phyloP scores from a whole-genome alignment of 2,329 filamentous ascomycete genomes.

The Huntiella bhutanensis region DNA sequence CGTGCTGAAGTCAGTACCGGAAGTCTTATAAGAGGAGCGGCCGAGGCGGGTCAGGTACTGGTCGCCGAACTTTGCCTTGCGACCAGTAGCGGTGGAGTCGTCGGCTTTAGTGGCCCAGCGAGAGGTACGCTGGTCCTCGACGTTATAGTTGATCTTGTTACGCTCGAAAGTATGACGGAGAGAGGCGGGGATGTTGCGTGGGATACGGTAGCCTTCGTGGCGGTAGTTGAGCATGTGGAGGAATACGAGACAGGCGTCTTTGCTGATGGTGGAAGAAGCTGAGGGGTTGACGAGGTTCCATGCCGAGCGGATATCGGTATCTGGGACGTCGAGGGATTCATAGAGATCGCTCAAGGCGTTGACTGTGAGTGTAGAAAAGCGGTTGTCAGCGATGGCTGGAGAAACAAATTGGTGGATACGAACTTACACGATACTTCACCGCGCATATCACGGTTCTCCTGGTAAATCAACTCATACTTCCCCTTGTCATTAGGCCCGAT shows the following conservation, averaged over 20 bases:
- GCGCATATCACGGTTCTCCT: slow-evolving; percentile 70
- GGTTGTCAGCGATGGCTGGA: background rate
- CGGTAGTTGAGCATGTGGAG: slow-evolving; percentile 92
- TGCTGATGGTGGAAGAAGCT: slow-evolving; percentile 64
- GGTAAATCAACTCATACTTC: slow-evolving; percentile 97
- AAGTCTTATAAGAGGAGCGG: slow-evolving; percentile 58
- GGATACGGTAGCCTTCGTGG: slow-evolving; percentile 88
- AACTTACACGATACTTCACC: slow-evolving; percentile 62
- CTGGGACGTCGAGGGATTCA: slow-evolving; percentile 53
- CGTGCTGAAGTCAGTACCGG: slow-evolving; percentile 76
- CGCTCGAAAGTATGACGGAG: slow-evolving; percentile 82
- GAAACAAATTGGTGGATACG: background rate
- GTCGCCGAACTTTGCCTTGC: slow-evolving; percentile 94
- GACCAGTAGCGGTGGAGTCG: slow-evolving; percentile 64
- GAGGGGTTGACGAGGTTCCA: slow-evolving; percentile 98
- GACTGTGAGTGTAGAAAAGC: slow-evolving; percentile 29
- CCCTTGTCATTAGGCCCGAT: slow-evolving; percentile 81
- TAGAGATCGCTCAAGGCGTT: slow-evolving; percentile 67
- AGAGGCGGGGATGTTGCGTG: slow-evolving; percentile 77
- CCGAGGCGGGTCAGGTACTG: slow-evolving; percentile 86
- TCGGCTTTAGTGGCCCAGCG: slow-evolving; percentile 66
- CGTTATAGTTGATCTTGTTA: slow-evolving; percentile 89
- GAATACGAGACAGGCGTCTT: slow-evolving; percentile 87
- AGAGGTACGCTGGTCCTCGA: slow-evolving; percentile 57
- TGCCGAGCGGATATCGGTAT: slow-evolving; percentile 69